Base-by-base conservation (phyloP, 371 early-diverging fungal genomes). In the Caulochytrium protostelioides region DNA sequence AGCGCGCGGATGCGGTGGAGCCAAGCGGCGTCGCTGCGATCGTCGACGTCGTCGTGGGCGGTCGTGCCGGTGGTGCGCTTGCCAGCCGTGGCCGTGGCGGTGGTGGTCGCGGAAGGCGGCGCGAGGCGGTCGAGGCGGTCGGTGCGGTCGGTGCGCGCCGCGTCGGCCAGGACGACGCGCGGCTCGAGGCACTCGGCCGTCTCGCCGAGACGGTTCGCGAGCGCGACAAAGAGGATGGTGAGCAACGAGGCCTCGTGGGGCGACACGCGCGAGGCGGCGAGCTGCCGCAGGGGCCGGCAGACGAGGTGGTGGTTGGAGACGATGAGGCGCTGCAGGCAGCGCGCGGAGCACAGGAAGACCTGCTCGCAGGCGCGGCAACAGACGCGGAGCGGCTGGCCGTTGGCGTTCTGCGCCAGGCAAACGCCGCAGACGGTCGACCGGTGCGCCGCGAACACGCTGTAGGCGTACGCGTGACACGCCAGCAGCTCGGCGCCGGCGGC, bases 321-420 rank as follows among this genome's bases (percentile, higher is more conserved):
- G 9, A 49, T 12, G 27, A 48, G 42, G 17, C 24, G 28, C 6
- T 47, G 42, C 17, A 31, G 32, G 35, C 68, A 67, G 4, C 25
- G 23, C 7, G 26, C 37, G 7, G 49, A 48, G 55, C 68, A 68
- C 35, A 52, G 45, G 38, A 60, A 64, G 3, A 61, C 45, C 38
- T 59, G 59, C 47, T 64, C 60, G 48, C 64, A 68, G 15, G 34
- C 33, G 18, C 37, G 22, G 45, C 64, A 62, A 28, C 54, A 57
- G 12, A 47, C 29, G 13, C 49, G 50, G 25, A 59, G 55, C 7
- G 42, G 34, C 8, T n/a, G n/a, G n/a, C 44, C 41, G 12, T 45
- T 44, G 20, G 55, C 55, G 28, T 54, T 55, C 9, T 46, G 42
- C 28, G 45, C 54, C 6, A 59, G 42, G 38, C 66, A 66, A 12